Base-by-base conservation (phyloP, 768 basidiomycete genomes). In the Lactifluus rugatus region DNA sequence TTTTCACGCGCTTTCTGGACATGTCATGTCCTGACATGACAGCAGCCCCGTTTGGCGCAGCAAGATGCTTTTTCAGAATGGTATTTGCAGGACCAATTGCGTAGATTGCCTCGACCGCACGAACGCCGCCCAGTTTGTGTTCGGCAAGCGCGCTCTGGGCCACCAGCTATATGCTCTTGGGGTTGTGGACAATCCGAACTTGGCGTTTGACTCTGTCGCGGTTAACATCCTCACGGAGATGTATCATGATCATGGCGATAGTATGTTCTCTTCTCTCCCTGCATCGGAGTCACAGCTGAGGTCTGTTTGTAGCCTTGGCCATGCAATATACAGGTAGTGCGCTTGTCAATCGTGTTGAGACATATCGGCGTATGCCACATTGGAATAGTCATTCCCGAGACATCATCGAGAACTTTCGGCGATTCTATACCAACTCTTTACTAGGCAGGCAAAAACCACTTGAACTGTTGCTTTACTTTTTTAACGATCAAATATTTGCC, bases 311-410 rank as follows among this genome's bases (percentile, higher is more conserved):
- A 94, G 94, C 93, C 0, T 83, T 98, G 57, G 94, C 95, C 0
- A 75, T 96, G 62, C 95, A 99, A 68, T 99, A 99, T 66, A 96
- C 93, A 0, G 96, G 96, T 1, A 93, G 91, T 67, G 92, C 93
- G 0, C 81, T 98, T 9, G 94, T 98, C 46, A 98, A 97, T 66
- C 79, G 94, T 2, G 92, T 97, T 7, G 94, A 98, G 69, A 96
- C 91, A 1, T 98, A 97, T 66, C 83, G 94, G 42, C 81, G 92
- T 28, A 93, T 93, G 80, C 90, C 90, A 0, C 93, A 96, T 62
- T 98, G 95, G 94, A 93, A 92, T 66, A 93, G 91, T 64, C 95
- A 97, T 71, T 96, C 93, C 1, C 78, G 95, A 36, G 94, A 97
- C 69, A 91, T 97, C 66, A 91, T 93, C 62, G 93, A 96, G 72